These are phyloP conservation scores for Magnusiomyces suaveolens DNA, from an alignment of 1,139 yeast genomes.

Conservation along the genomic window DNA sequence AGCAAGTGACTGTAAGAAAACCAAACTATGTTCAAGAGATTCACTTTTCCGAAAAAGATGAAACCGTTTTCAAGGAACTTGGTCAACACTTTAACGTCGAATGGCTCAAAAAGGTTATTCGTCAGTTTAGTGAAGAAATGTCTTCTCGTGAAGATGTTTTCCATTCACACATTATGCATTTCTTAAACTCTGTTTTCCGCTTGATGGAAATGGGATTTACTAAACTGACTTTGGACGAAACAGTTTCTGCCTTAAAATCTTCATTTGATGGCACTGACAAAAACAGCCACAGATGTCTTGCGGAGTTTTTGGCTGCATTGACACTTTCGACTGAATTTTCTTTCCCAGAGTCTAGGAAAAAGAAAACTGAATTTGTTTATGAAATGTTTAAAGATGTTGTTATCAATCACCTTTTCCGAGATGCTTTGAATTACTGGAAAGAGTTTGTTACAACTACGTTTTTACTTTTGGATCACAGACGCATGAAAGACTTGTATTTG, in stretches of 20 bases:
- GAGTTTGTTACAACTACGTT: slow-evolving; percentile 59
- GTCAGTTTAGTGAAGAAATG: slow-evolving; percentile 34
- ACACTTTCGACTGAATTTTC: slow-evolving; percentile 22
- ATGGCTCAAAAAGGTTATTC: slow-evolving; percentile 51
- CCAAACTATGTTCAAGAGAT: slow-evolving; percentile 18
- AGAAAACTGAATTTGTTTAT: slow-evolving; percentile 40
- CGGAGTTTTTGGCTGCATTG: slow-evolving; percentile 33
- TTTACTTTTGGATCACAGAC: slow-evolving; percentile 40
- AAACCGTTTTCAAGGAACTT: slow-evolving; percentile 36
- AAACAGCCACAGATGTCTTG: slow-evolving; percentile 33
- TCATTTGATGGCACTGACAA: slow-evolving; percentile 27
- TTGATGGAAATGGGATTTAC: slow-evolving; percentile 22
- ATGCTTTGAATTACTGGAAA: slow-evolving; percentile 67
- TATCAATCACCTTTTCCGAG: slow-evolving; percentile 59
- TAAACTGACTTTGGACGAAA: slow-evolving; percentile 20
- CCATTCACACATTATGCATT: slow-evolving; percentile 23
- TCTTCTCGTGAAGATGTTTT: slow-evolving; percentile 30
- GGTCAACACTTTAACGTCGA: slow-evolving; percentile 42
- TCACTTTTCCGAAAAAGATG: slow-evolving; percentile 37
- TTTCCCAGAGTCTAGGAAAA: slow-evolving; percentile 16
- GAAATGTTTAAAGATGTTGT: slow-evolving; percentile 42
- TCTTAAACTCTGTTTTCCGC: slow-evolving; percentile 21
- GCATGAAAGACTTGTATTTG: slow-evolving; percentile 48
- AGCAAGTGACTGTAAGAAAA: slow-evolving; percentile 41
- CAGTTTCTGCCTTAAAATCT: slow-evolving; percentile 16